Base-by-base conservation (phyloP, 2,329 filamentous ascomycete species). In the Verticillium dahliae region DNA sequence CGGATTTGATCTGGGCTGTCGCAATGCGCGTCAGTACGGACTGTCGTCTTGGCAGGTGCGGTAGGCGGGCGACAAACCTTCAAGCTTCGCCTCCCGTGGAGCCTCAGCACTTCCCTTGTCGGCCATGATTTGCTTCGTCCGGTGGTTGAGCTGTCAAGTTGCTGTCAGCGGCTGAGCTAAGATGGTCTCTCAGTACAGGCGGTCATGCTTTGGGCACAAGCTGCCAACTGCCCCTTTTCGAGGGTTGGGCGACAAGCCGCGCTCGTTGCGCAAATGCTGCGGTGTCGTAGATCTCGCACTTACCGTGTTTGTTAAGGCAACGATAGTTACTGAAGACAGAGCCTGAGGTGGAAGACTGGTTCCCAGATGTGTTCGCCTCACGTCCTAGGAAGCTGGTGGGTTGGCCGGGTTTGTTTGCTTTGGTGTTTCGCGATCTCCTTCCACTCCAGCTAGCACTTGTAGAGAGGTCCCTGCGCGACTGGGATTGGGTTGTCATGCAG, bases 1-100 rank as follows among this genome's bases (percentile, higher is more conserved):
- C 94, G 69, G 93, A 97, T 83, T 99, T 99, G 78, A 99, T 89
- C 80, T 97, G 92, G 66, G 92, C 95, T 99, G 72, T 67, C 70
- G 57, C 38, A 27, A 10, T 39, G 38, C 10, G 13, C 7, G 45
- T 52, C 45, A 52, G 45, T 52, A 31, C 18, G 18, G 18, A 2
- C 45, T 27, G 18, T 52, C 45, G 45, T 5, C 18, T 10, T 18
- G 22, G n/a, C 45, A 31, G 18, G 45, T 6, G 45, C 45, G 45
- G 22, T 18, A 31, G 27, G 27, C 27, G 27, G 27, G 27, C 39
- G 9, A 4, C 75, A 74, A 76, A 90, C 90, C 86, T 75, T 94
- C 90, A 60, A 92, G 85, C 85, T 91, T 92, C 74, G 91, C 88
- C 73, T 85, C 82, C 71, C 84, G 80, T 63, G 83, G 81, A 62